A percentile compares a stretch with the other conserved stretches of the same genome.
Conservation (phyloP, 2,329 filamentous ascomycete species). For the Mariannaea sp. region DNA sequence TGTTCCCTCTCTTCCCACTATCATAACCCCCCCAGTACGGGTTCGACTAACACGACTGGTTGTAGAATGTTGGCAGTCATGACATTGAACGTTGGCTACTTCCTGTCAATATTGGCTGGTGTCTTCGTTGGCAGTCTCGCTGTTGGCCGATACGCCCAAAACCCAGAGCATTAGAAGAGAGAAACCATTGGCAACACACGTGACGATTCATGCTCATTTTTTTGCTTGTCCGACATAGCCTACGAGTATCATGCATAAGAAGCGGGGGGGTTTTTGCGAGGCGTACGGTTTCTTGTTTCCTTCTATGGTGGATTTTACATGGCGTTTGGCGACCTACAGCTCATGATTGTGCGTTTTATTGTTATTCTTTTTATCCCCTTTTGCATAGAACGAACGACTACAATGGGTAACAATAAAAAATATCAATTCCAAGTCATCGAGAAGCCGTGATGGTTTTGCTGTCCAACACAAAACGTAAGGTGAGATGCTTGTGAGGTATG, state of each 20-base stretch:
- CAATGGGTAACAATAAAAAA: too few species aligned
- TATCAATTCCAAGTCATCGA: not conserved
- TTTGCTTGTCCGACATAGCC: too few species aligned
- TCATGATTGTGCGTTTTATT: too few species aligned
- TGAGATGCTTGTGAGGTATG: conserved; percentile 22
- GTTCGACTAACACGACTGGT: conserved; percentile 1
- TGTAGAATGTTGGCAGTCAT: conserved; percentile 90
- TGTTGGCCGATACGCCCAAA: conserved; percentile 69
- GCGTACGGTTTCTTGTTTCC: not conserved
- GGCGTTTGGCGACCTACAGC: not conserved
- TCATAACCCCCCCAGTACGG: not conserved
- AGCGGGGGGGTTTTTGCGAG: not conserved
- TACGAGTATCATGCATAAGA: not conserved
- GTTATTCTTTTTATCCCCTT: not conserved
- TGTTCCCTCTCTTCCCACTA: not conserved
- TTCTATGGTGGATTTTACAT: not conserved
- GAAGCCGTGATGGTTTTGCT: not conserved
- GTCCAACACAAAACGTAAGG: too few species aligned
- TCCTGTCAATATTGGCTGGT: conserved; percentile 76
- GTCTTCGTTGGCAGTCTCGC: conserved; percentile 86
- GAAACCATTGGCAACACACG: not conserved
- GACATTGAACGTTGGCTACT: conserved; percentile 87
- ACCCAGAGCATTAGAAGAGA: conserved; percentile 51
- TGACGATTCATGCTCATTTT: too few species aligned
- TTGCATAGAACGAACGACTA: not conserved